Evolutionary conservation across 352 stramenopile species (phyloP).

Genomic region (Globisporangium nodosum): DNA sequence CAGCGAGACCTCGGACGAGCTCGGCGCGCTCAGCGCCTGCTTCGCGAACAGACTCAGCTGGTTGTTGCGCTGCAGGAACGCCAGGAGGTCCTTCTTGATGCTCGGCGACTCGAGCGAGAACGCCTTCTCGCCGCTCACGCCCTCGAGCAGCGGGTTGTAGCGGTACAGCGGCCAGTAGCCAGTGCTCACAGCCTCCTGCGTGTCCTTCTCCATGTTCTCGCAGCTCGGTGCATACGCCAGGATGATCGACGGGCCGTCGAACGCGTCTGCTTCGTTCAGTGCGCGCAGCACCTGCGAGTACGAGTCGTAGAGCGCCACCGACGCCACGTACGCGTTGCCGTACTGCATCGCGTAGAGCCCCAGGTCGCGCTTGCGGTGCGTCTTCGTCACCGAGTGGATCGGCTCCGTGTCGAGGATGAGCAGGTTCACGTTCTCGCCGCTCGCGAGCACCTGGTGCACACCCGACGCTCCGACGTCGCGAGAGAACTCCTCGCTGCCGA

Average conservation of each 20-base stretch:
- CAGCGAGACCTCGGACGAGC: conserved; percentile 24
- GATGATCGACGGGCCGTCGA: conserved; percentile 88
- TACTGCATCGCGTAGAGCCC: conserved; percentile 93
- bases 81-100: conserved; percentile 87
- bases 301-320: conserved; percentile 86
- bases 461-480: conserved; percentile 62
- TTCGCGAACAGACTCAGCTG: conserved; percentile 88
- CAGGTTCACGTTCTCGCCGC: conserved; percentile 73
- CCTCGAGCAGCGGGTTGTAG: conserved; percentile 83
- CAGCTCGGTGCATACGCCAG: conserved; percentile 85
- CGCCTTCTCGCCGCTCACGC: conserved; percentile 78
- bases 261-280: conserved; percentile 88
- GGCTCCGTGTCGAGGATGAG: conserved; percentile 74
- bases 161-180: conserved; percentile 92
- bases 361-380: conserved; percentile 87
- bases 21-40: conserved; percentile 45
- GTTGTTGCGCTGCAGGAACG: conserved; percentile 88
- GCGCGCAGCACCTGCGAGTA: conserved; percentile 84
- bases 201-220: conserved; percentile 86
- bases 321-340: conserved; percentile 91
- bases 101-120: conserved; percentile 89
- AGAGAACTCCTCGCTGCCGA: conserved; percentile 73
- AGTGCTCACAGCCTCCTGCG: conserved; percentile 74
- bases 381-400: conserved; percentile 53
- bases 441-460: conserved; percentile 68